Evolutionary conservation across 2,329 filamentous ascomycete genomes (phyloP).

Genomic region (Ophiostoma montium): DNA sequence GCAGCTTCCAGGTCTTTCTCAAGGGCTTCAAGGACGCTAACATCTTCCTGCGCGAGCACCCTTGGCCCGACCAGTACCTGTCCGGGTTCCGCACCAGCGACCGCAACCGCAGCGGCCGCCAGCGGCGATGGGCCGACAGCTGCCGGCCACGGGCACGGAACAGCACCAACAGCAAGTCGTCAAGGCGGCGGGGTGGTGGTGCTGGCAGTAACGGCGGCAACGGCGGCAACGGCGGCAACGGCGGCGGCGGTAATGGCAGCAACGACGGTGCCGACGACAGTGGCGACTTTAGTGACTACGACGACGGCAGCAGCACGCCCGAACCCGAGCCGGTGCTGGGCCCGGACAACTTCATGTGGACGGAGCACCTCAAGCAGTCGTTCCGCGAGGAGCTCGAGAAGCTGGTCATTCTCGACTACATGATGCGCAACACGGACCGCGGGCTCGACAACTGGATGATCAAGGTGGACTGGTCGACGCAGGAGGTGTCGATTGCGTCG

Average conservation of each 20-base stretch:
- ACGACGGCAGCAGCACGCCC: conserved; percentile 16
- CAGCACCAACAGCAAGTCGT: conserved; percentile 16
- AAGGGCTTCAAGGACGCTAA: conserved; percentile 97
- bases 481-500: conserved; percentile 72
- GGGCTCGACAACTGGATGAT: conserved; percentile 99
- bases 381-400: conserved; percentile 95
- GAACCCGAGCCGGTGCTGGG: conserved; percentile 19
- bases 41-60: conserved; percentile 83
- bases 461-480: conserved; percentile 74
- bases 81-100: conserved; percentile 56
- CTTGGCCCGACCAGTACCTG: conserved; percentile 85
- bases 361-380: conserved; percentile 71
- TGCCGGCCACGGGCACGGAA: conserved; percentile 48
- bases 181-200: background rate
- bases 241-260: background rate
- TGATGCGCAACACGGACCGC: conserved; percentile 96
- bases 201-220: background rate
- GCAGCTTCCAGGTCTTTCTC: conserved; percentile 94
- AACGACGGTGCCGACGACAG: background rate
- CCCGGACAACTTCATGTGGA: conserved; percentile 64
- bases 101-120: conserved; percentile 38
- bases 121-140: conserved; percentile 62
- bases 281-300: conserved; percentile 2
- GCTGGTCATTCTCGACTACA: conserved; percentile 92
- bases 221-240: background rate